Evolutionary conservation across 78 protist species (phyloP), one percentile per base, ranked within the genome.

Genomic region (Chrysochromulina tobinii): DNA sequence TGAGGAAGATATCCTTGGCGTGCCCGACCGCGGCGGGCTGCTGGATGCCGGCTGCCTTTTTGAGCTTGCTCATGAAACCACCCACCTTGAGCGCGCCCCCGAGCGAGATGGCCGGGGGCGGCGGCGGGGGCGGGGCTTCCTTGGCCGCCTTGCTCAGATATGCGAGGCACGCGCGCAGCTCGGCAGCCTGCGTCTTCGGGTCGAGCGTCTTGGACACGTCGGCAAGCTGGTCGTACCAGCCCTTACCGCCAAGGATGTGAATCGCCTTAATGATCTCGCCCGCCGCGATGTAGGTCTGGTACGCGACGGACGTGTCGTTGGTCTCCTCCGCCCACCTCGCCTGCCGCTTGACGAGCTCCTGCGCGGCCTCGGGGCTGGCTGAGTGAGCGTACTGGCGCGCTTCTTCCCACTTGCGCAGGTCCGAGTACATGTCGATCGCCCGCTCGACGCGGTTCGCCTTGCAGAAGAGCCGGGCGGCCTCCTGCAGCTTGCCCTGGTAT

Each of bases 401-500:
- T 18, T 51, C 72, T 17, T 88, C 85, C 20, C 55, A 55, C 72
- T 18, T 21, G n/a, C 68, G 53, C 17, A 69, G 61, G 87, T 83
- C 93, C 7, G 58, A 8, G 69, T 6, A 81, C 83, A 90, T 79
- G 7, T 81, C n/a, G 21, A 90, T 18, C 51, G 93, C 93, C 1
- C 8, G 79, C 50, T 50, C 81, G 0, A 50, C 15, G n/a, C 48
- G 67, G 50, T 61, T 77, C 15, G 81, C 61, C 75, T 81, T 68
- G 68, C 18, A 54, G 58, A 61, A 96, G 15, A 83, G 25, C 64
- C 50, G 1, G 27, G 95, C 97, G 1, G 96, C 96, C 20, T 94
- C 94, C 7, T 61, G 51, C 61, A n/a, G 93, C 53, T 72, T 79
- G 38, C 97, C 97, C 51, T 87, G 95, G 67, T 53, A 92, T 23